Base-by-base conservation (phyloP, 208 protist species). In the Trypanosoma caninum region DNA sequence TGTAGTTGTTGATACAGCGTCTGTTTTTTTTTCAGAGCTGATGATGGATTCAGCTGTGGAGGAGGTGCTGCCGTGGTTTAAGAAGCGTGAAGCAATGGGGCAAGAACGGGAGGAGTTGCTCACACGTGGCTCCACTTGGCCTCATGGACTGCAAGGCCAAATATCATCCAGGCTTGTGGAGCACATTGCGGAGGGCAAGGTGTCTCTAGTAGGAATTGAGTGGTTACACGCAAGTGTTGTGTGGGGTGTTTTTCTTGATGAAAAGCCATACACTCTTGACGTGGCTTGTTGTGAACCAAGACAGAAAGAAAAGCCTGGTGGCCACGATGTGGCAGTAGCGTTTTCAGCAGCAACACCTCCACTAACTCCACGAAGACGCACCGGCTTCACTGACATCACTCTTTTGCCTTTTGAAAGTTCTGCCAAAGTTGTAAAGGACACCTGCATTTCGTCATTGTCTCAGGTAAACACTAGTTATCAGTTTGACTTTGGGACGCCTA, bases 171-270 rank as follows among this genome's bases (percentile, higher is more conserved):
- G 33, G 22, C 47, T 63, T 33, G 45, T 70, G 2, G 16, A 62
- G 30, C 2, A 58, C 22, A 52, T 46, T 16, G 59, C 72, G 2
- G 50, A 41, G 13, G 71, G 75, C 2, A 55, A 66, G 22, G 23
- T 87, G 3, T 75, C 71, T 6, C n/a, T 86, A 2, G 80, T 92
- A 6, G 59, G 31, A 3, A 44, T 76, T 0, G 60, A 56, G 6
- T 92, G 82, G 79, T 57, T 92, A 9, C 72, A 68, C 3, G 65
- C 55, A 3, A 84, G 79, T 48, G 61, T 77, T 13, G 53, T 65
- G 31, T 92, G 82, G 79, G 85, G 85, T 28, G 54, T 72, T 1
- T 92, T 92, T 59, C 59, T 92, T 0, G 80, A 87, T 42, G 85
- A 92, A 37, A 47, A 31, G 13, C 47, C 55, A 20, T 70, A 38